Evolutionary conservation across 2,329 filamentous ascomycete genomes (phyloP).

Genomic region (Monilinia laxa): DNA sequence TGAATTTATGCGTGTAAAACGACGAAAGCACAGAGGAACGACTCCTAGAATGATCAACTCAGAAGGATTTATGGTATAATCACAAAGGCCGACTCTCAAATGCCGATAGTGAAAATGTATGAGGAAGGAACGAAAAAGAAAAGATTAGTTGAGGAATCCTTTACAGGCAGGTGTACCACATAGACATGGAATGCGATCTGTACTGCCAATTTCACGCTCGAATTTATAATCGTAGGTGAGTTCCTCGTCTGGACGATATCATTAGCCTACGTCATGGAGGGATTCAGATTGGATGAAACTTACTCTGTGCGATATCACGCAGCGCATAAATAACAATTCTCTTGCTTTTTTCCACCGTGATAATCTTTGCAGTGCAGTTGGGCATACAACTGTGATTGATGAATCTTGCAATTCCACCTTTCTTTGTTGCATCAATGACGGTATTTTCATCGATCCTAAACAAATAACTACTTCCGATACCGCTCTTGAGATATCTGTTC

Average conservation of each 20-base stretch:
- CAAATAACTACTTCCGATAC: slow-evolving; percentile 94
- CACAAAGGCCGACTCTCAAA: slow-evolving; percentile 7
- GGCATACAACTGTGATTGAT: slow-evolving; percentile 99
- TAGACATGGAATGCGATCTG: slow-evolving; percentile 94
- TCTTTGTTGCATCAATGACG: slow-evolving; percentile 97
- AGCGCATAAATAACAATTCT: slow-evolving; percentile 98
- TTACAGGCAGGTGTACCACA: slow-evolving; percentile 96
- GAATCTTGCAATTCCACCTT: slow-evolving; percentile 95
- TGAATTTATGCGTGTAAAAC: slow-evolving; percentile 16
- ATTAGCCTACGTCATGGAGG: slow-evolving; percentile 28
- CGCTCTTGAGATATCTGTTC: slow-evolving; percentile 87
- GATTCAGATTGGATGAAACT: slow-evolving; percentile 45
- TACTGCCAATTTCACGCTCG: slow-evolving; percentile 90
- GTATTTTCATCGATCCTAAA: slow-evolving; percentile 98
- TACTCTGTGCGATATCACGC: slow-evolving; percentile 92
- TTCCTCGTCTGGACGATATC: slow-evolving; percentile 73
- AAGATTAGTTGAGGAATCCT: slow-evolving; percentile 87
- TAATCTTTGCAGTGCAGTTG: slow-evolving; percentile 99
- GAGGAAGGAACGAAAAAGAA: slow-evolving; percentile 17
- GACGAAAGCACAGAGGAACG: slow-evolving; percentile 8
- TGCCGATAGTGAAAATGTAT: slow-evolving; percentile 20
- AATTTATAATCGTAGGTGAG: slow-evolving; percentile 99
- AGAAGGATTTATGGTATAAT: slow-evolving; percentile 11
- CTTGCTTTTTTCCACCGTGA: slow-evolving; percentile 97
- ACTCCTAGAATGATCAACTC: slow-evolving; percentile 10